phyloP scores from a whole-genome alignment of 2,329 filamentous ascomycete species.

The Neonectria hederae region DNA sequence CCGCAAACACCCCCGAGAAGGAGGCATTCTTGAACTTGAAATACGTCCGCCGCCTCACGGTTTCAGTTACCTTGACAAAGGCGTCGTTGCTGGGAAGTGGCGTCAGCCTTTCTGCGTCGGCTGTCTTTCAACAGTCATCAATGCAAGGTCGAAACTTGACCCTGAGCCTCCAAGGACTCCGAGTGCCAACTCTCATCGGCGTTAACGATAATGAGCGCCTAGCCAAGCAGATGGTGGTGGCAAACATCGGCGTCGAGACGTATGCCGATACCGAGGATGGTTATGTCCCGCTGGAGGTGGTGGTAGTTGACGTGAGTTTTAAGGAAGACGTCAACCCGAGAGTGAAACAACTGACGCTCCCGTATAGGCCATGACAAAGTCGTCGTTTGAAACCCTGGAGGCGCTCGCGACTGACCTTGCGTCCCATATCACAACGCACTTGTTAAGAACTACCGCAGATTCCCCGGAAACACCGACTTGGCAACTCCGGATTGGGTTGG shows the following conservation, averaged over 20 bases:
- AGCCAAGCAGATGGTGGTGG: conserved; percentile 72
- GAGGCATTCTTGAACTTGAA: conserved; percentile 45
- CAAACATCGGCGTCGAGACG: conserved; percentile 69
- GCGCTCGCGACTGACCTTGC: conserved; percentile 63
- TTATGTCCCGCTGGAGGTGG: conserved; percentile 65
- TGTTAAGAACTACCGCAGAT: conserved; percentile 36
- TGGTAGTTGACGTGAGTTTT: conserved; percentile 67
- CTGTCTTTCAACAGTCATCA: conserved; percentile 50
- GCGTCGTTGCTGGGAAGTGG: conserved; percentile 72
- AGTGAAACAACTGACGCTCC: conserved; percentile 2
- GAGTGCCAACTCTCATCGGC: conserved; percentile 74
- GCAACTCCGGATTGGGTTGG: conserved; percentile 68
- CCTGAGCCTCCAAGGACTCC: conserved; percentile 65
- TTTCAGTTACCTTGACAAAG: conserved; percentile 71
- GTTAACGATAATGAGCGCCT: conserved; percentile 76
- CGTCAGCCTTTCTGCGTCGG: conserved; percentile 61
- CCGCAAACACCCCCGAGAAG: conserved; percentile 8
- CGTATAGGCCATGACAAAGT: conserved; percentile 61
- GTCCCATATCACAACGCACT: conserved; percentile 55
- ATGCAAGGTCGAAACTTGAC: conserved; percentile 42
- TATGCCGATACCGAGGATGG: conserved; percentile 58
- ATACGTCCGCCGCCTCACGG: conserved; percentile 56
- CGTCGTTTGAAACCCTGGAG: conserved; percentile 71
- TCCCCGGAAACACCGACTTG: conserved; percentile 41
- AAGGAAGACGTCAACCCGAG: neutral